Conservation (phyloP, 352 stramenopile species). For the Globisporangium canariense region DNA sequence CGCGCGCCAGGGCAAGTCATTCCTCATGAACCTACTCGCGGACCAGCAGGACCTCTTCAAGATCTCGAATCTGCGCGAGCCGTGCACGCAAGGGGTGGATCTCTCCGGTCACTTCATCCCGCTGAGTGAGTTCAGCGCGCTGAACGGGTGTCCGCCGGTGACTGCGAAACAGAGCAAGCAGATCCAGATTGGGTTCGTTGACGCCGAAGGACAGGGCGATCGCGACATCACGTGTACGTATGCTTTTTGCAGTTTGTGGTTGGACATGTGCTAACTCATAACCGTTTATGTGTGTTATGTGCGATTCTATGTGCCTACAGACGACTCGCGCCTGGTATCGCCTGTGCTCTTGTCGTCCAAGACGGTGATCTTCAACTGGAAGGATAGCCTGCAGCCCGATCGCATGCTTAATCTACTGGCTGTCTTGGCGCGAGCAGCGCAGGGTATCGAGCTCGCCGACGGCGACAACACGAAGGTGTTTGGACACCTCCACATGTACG, state of each 20-base stretch:
- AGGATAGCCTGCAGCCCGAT: conserved; percentile 82
- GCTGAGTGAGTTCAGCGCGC: conserved; percentile 57
- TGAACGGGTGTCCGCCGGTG: conserved; percentile 60
- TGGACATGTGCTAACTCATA: neutral
- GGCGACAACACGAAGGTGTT: conserved; percentile 82
- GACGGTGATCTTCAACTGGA: conserved; percentile 89
- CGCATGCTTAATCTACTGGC: conserved; percentile 84
- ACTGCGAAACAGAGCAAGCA: conserved; percentile 23
- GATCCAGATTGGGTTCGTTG: conserved; percentile 82
- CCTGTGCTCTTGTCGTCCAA: conserved; percentile 83
- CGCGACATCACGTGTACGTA: conserved; percentile 79
- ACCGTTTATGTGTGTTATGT: neutral
- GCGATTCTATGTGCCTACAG: conserved; percentile 19
- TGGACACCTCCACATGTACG: conserved; percentile 82
- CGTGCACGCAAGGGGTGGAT: conserved; percentile 84
- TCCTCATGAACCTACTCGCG: conserved; percentile 85
- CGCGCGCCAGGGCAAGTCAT: conserved; percentile 80
- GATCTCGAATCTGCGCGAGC: conserved; percentile 84
- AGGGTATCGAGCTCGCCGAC: conserved; percentile 77
- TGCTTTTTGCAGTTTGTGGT: neutral
- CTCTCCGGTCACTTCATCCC: conserved; percentile 76
- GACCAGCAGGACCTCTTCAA: conserved; percentile 86
- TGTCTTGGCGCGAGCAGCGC: conserved; percentile 70
- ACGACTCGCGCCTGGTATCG: conserved; percentile 82
- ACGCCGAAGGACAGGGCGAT: conserved; percentile 83